A percentile compares a stretch with the other conserved stretches of the same genome.
Evolutionary conservation across 495 filamentous ascomycete species (phyloP).

Genomic region (Stereocaulon alpinum): DNA sequence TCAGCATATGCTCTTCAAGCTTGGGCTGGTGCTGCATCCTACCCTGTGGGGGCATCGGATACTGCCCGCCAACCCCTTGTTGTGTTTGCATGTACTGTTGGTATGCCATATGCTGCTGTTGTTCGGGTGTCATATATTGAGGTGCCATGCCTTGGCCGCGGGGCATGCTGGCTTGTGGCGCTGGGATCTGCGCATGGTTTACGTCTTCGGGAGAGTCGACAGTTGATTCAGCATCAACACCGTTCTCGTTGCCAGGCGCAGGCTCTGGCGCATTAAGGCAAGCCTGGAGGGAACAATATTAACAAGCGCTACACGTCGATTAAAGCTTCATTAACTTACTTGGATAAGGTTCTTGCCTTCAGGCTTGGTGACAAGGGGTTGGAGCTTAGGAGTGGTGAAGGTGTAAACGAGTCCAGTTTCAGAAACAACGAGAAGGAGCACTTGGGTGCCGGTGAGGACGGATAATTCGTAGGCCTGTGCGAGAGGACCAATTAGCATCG

Average conservation of each 20-base stretch:
- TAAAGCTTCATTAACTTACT: constrained; percentile 42
- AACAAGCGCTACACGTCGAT: constrained; percentile 14
- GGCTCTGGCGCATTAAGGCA: constrained; percentile 96
- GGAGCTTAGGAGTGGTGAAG: constrained; percentile 97
- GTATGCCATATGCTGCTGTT: constrained; percentile 50
- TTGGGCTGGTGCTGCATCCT: constrained; percentile 46
- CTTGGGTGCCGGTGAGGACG: constrained; percentile 95
- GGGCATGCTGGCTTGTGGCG: constrained; percentile 42
- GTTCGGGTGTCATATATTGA: constrained; percentile 44
- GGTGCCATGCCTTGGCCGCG: constrained; percentile 37
- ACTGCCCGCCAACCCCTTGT: constrained; percentile 44
- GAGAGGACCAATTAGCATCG: background rate
- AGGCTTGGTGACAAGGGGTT: constrained; percentile 96
- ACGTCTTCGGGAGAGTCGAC: constrained; percentile 50
- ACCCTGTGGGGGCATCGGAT: constrained; percentile 45
- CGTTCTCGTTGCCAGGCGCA: constrained; percentile 75
- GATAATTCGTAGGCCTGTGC: constrained; percentile 90
- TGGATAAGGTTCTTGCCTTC: constrained; percentile 99
- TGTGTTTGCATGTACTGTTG: constrained; percentile 45
- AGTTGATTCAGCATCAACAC: constrained; percentile 60
- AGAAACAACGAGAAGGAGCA: constrained; percentile 92
- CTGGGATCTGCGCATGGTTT: constrained; percentile 40
- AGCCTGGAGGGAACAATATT: constrained; percentile 45
- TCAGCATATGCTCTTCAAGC: constrained; percentile 23
- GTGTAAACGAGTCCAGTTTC: constrained; percentile 99